Base-by-base conservation (phyloP, 306 rosid species). In the Cucurbita ficifolia region DNA sequence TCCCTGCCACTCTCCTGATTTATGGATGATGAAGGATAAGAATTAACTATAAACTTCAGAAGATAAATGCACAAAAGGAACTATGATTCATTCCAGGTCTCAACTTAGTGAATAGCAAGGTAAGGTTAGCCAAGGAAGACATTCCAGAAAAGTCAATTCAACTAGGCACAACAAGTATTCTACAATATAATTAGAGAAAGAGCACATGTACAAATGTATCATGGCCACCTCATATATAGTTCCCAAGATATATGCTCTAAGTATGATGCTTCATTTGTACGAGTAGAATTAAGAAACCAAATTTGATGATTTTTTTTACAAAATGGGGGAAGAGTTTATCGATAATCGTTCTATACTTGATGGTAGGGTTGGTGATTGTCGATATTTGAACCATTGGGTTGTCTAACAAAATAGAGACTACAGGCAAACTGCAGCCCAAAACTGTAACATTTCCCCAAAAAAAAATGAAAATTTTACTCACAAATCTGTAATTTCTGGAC, bases 401-500 rank as follows among this genome's bases (percentile, higher is more conserved):
- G 70, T 40, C 51, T 39, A 11, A 5, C 54, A 43, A 11, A 65
- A 65, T 43, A 43, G 5, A 11, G 50, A 65, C 72, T 42, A 43
- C 4, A 38, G 24, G 70, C 50, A 49, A 61, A 38, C 70, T 62
- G 70, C 70, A 39, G 14, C 45, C 70, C 29, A 16, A 36, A 40
- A 40, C 33, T 10, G 40, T 38, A 61, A 61, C 46, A 79, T 22
- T 63, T 43, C 10, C 29, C 29, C 13, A 12, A 46, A 53, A 33
- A 59, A 46, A 53, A 33, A 59, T 9, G 45, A 18, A 46, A 40
- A 3, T 14, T 35, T 67, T 70, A 81, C 95, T 89, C 75, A 92
- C 97, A 68, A 80, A 76, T 83, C 74, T 76, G 75, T 3, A 81
- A 67, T 76, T 74, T 78, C 78, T 49, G 78, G 76, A 75, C 72